These are phyloP conservation scores for Eutrema japonicum DNA, from an alignment of 345 rosid genomes.

Conservation along the genomic window DNA sequence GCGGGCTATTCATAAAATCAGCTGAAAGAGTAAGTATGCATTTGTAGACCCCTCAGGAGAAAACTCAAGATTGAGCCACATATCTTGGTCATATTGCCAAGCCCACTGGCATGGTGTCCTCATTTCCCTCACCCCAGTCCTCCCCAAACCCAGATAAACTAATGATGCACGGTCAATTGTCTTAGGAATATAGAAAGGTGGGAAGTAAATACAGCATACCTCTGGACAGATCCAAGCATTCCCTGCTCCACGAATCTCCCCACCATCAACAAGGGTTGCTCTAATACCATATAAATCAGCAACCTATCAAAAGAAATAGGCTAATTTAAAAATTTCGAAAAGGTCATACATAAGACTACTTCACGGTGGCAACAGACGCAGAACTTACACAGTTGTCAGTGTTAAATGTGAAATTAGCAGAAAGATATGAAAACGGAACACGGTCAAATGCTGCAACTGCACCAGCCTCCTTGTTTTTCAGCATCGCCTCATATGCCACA, in stretches of 20 bases:
- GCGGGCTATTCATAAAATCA: neutral
- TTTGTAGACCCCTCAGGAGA: constrained; percentile 8
- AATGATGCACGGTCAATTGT: constrained; percentile 5
- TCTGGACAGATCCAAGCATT: constrained; percentile 99
- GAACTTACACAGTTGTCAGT: constrained; percentile 91
- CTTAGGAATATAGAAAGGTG: constrained; percentile 8
- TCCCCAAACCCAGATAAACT: constrained; percentile 8
- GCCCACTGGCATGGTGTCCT: neutral
- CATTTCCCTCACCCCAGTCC: constrained; percentile 3
- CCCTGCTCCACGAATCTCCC: constrained; percentile 98
- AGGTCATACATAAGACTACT: constrained; percentile 3
- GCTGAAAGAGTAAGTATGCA: constrained; percentile 26
- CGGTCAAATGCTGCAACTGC: constrained; percentile 99
- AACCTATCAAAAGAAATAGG: constrained; percentile 56
- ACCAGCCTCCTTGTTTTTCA: constrained; percentile 93
- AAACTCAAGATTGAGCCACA: constrained; percentile 11
- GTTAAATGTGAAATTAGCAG: constrained; percentile 95
- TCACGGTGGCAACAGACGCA: constrained; percentile 4
- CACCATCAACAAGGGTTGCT: constrained; percentile 99
- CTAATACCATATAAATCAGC: constrained; percentile 96
- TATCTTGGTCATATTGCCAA: too few species aligned
- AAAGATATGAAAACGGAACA: constrained; percentile 92
- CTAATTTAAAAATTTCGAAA: constrained; percentile 28
- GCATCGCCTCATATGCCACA: constrained; percentile 81
- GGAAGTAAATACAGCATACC: constrained; percentile 49